These are phyloP conservation scores for Acacia pycnantha DNA, from an alignment of 331 rosid genomes.

Conservation along the genomic window DNA sequence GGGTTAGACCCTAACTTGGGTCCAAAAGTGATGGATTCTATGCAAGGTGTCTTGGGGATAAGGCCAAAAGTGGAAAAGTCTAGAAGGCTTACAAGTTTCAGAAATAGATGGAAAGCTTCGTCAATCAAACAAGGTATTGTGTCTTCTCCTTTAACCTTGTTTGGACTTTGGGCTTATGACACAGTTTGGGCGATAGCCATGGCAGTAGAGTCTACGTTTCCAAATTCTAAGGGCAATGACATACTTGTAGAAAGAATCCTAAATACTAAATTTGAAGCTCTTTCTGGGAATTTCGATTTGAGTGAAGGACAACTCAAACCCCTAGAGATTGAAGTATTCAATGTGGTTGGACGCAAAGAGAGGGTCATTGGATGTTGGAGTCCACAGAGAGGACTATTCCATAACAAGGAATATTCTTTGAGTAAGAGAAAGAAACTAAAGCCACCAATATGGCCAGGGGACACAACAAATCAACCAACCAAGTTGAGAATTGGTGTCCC, in stretches of 20 bases:
- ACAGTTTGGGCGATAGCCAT: constrained; percentile 40
- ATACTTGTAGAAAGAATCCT: constrained; percentile 14
- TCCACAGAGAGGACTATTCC: not conserved
- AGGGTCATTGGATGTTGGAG: constrained; percentile 25
- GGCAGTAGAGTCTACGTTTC: constrained; percentile 28
- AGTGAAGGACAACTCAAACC: constrained; percentile 19
- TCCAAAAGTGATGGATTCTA: constrained; percentile 7
- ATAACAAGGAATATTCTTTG: not conserved
- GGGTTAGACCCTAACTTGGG: constrained; percentile 11
- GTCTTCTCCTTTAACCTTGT: constrained; percentile 5
- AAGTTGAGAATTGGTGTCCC: constrained; percentile 42
- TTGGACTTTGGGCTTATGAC: constrained; percentile 49
- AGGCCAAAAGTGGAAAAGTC: constrained; percentile 3
- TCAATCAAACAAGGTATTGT: not conserved
- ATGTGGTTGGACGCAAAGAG: constrained; percentile 25
- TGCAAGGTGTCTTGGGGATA: constrained; percentile 36
- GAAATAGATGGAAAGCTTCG: not conserved
- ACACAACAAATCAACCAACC: constrained; percentile 27
- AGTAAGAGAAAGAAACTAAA: not conserved
- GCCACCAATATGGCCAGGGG: constrained; percentile 34
- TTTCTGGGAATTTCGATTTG: constrained; percentile 31
- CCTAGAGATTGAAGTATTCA: constrained; percentile 32
- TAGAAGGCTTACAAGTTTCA: not conserved
- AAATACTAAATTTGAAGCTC: constrained; percentile 27
- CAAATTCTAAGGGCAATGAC: not conserved